Conservation (phyloP, 129 eudicot species). For the Flaveria trinervia region DNA sequence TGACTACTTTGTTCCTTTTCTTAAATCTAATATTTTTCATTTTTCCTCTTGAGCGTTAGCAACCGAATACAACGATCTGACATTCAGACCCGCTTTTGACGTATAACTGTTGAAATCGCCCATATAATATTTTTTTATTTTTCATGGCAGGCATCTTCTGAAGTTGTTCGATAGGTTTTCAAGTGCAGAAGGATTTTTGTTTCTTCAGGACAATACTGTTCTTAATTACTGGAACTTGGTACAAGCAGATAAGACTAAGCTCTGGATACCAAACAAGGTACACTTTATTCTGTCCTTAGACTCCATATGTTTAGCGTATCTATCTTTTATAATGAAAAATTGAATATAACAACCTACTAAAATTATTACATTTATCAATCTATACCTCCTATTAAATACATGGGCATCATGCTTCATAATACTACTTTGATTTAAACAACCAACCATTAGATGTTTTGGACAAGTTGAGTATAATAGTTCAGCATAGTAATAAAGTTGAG, state of each 20-base stretch:
- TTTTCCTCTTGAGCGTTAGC: not conserved
- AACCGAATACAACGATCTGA: not conserved
- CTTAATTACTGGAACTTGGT: slow-evolving; percentile 98
- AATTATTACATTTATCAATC: not conserved
- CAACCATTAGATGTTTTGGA: not conserved
- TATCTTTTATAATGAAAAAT: not conserved
- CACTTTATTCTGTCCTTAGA: not conserved
- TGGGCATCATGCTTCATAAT: slow-evolving; percentile 1
- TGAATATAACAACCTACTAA: not conserved
- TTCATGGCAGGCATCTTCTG: slow-evolving; percentile 68
- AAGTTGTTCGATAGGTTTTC: slow-evolving; percentile 68
- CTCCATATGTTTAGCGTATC: not conserved
- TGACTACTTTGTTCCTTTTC: not conserved
- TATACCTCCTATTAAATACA: slow-evolving; percentile 10
- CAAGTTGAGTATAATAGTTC: not conserved
- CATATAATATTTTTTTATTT: not conserved
- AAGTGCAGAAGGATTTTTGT: slow-evolving; percentile 92
- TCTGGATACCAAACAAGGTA: slow-evolving; percentile 97
- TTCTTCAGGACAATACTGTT: slow-evolving; percentile 83
- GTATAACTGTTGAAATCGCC: not conserved
- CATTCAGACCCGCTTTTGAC: not conserved
- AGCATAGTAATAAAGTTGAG: not conserved
- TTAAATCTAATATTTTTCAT: not conserved
- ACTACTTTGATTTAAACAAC: slow-evolving; percentile 18
- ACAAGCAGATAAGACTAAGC: slow-evolving; percentile 88